Percentiles rank a stretch among this genome's conserved stretches.
Conservation (phyloP, 2,329 filamentous ascomycete species). For the Chaetomiaceae sp. region DNA sequence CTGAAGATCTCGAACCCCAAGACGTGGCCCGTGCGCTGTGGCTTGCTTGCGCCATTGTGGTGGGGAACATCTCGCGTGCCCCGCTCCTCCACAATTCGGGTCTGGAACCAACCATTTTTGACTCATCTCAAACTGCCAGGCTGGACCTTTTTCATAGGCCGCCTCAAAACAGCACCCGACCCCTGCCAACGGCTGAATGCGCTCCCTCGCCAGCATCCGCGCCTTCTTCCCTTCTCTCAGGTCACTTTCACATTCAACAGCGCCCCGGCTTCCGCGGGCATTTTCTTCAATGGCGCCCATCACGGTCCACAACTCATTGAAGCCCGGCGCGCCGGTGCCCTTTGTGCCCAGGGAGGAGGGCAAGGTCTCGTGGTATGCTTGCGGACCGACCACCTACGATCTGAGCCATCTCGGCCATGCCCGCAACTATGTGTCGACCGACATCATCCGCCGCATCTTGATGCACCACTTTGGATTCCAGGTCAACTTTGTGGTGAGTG, state of each 20-base stretch:
- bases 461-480: constrained; percentile 78
- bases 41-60: constrained; percentile 1
- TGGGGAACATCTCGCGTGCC: constrained; percentile 7
- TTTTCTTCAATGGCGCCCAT: constrained; percentile 48
- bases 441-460: constrained; percentile 80
- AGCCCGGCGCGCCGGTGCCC: constrained; percentile 63
- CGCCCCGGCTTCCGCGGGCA: constrained; percentile 8
- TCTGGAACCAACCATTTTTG: constrained; percentile 19
- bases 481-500: constrained; percentile 64
- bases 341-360: constrained; percentile 69
- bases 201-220: constrained; percentile 15
- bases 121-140: constrained; percentile 25
- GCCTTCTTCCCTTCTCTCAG: constrained; percentile 18
- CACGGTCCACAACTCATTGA: constrained; percentile 76
- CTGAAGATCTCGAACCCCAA: no score
- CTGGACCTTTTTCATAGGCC: constrained; percentile 19
- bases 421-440: constrained; percentile 85
- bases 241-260: constrained; percentile 13
- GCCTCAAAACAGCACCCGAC: neutral
- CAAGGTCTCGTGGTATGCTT: constrained; percentile 81
- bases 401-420: constrained; percentile 76
- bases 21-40: constrained; percentile 7
- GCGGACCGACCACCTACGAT: constrained; percentile 82
- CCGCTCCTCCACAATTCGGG: constrained; percentile 10
- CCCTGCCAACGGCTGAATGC: constrained; percentile 22